Percentiles rank a stretch among this genome's conserved stretches.
These are phyloP conservation scores for Starmerella tilneyi DNA, from an alignment of 805 yeast genomes.

Conservation along the genomic window DNA sequence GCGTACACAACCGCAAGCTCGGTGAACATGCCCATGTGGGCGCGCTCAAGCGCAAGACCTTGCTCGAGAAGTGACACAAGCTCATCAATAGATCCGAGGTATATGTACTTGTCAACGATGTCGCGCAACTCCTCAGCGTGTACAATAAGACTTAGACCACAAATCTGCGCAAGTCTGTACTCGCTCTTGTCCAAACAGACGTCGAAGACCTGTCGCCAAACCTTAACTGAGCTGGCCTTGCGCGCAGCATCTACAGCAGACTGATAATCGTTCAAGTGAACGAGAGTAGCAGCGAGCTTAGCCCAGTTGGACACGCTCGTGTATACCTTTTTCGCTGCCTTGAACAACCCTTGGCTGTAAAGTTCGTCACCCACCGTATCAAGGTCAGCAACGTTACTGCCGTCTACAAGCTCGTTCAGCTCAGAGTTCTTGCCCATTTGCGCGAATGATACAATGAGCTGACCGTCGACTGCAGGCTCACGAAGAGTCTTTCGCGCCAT, in stretches of 20 bases:
- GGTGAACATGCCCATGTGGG: slow-evolving; percentile 99
- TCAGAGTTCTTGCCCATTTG: slow-evolving; percentile 62
- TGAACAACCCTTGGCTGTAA: slow-evolving; percentile 68
- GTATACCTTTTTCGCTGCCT: slow-evolving; percentile 85
- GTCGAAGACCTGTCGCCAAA: slow-evolving; percentile 95
- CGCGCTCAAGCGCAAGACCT: slow-evolving; percentile 93
- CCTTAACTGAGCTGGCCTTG: slow-evolving; percentile 85
- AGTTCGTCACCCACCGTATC: slow-evolving; percentile 87
- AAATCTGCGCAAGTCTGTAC: slow-evolving; percentile 93
- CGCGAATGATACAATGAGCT: slow-evolving; percentile 80
- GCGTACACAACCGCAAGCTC: slow-evolving; percentile 85
- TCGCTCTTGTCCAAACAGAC: slow-evolving; percentile 94
- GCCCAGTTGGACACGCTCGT: slow-evolving; percentile 85
- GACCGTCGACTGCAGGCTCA: slow-evolving; percentile 89
- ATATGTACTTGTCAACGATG: slow-evolving; percentile 76
- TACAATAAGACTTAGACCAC: slow-evolving; percentile 92
- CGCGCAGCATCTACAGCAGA: slow-evolving; percentile 98
- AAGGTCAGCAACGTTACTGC: slow-evolving; percentile 86
- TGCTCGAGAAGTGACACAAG: slow-evolving; percentile 86
- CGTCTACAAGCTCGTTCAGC: slow-evolving; percentile 71
- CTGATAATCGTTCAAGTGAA: slow-evolving; percentile 83
- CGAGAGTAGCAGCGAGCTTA: slow-evolving; percentile 92
- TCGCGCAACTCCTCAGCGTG: slow-evolving; percentile 96
- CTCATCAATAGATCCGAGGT: slow-evolving; percentile 84
- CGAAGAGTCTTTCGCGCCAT: slow-evolving; percentile 89